Base-by-base conservation (phyloP, 345 rosid species). In the Brassica carinata region DNA sequence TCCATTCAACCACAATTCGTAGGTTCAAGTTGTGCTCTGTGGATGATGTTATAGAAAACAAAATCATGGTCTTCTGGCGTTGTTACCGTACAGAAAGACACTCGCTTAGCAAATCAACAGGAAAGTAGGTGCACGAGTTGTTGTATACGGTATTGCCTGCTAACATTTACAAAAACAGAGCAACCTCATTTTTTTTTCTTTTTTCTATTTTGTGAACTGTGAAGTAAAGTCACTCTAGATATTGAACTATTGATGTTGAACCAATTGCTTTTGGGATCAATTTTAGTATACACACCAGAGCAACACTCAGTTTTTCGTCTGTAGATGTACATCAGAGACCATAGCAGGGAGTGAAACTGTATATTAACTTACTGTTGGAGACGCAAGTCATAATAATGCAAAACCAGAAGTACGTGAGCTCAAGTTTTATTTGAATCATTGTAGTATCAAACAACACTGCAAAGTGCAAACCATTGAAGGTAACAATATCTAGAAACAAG, bases 111-210 rank as follows among this genome's bases (percentile, higher is more conserved):
- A 89, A 89, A 84, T 85, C 91, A 43, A 94, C 98, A 8, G 98
- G 99, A 38, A 94, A 92, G 97, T 94, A 6, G 98, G 98, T 67
- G 89, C 94, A 3, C 87, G 98, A 82, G 86, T 92, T 59, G 86
- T 92, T 59, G 97, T 96, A 66, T 92, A 96, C 30, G 97, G 97
- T 94, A 91, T 81, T 14, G 19, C 71, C 78, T 17, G 27, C 68
- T 30, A 34, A 43, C 33, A 13, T 18, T 67, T 58, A 23, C 7
- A 31, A 17, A 67, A 58, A 15, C 40, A 43, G 13, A 58, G 38
- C 67, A 65, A 14, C 34, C 0, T 18, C 14, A 15, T 78, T 64
- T 65, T 7, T 19, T 11, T 1, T 19, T 33, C 4, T 26, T 36
- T 29, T 14, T 77, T n/a, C 43, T 6, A 18, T 11, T 27, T 14